Percentiles rank a stretch among this genome's conserved stretches.
These are phyloP conservation scores for Kluyveromyces lactis DNA, from an alignment of 805 yeast genomes.

Conservation along the genomic window DNA sequence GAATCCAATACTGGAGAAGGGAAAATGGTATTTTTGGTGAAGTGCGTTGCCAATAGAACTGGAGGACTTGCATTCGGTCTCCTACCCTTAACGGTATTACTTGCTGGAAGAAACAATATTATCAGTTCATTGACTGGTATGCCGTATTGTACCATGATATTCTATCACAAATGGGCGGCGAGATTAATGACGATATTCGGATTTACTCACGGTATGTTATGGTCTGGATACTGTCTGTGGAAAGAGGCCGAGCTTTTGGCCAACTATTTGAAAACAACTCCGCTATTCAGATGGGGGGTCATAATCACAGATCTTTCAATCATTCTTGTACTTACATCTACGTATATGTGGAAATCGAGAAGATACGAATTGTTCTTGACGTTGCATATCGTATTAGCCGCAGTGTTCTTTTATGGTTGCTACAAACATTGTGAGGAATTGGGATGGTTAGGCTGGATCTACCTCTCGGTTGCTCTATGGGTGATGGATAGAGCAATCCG, in stretches of 20 bases:
- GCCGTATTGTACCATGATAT: constrained; percentile 53
- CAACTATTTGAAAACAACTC: constrained; percentile 19
- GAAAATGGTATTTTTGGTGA: constrained; percentile 4
- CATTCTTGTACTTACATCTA: constrained; percentile 24
- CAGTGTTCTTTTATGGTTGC: constrained; percentile 35
- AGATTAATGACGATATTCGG: constrained; percentile 33
- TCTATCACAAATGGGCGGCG: constrained; percentile 55
- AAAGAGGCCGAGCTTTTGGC: background rate
- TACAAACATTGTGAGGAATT: constrained; percentile 40
- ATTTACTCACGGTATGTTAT: constrained; percentile 28
- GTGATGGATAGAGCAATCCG: constrained; percentile 33
- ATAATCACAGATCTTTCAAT: constrained; percentile 8
- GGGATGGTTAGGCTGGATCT: constrained; percentile 37
- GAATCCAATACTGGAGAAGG: constrained; percentile 3
- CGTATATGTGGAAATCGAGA: constrained; percentile 26
- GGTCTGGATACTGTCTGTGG: constrained; percentile 27
- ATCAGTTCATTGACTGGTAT: constrained; percentile 54
- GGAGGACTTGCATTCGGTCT: constrained; percentile 39
- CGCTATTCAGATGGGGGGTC: constrained; percentile 37
- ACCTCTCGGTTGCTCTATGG: constrained; percentile 35
- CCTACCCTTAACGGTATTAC: constrained; percentile 49
- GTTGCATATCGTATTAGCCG: constrained; percentile 35
- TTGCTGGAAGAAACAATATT: constrained; percentile 69
- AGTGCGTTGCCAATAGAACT: constrained; percentile 37
- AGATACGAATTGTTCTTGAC: constrained; percentile 40